Evolutionary conservation across 2,329 filamentous ascomycete species (phyloP).

Genomic region (Nigrograna mackinnonii): DNA sequence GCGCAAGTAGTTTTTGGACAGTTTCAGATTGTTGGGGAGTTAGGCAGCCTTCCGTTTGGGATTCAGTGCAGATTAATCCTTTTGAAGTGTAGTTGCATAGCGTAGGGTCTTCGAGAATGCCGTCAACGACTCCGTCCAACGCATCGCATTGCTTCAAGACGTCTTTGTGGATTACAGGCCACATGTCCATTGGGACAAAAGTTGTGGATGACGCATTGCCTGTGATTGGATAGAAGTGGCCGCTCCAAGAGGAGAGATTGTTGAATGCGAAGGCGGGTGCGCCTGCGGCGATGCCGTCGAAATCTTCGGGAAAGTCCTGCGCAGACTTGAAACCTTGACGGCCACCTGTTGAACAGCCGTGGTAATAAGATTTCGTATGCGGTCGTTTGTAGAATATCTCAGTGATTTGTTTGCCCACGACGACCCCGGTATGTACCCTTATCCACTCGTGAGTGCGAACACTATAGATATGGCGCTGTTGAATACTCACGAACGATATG

Average conservation of each 20-base stretch:
- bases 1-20: slow-evolving; percentile 47
- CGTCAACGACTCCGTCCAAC: slow-evolving; percentile 53
- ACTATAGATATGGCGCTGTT: not conserved
- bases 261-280: slow-evolving; percentile 37
- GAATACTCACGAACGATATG: slow-evolving; percentile 40
- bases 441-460: no score
- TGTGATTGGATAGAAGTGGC: slow-evolving; percentile 30
- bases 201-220: slow-evolving; percentile 19
- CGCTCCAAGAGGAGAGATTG: slow-evolving; percentile 38
- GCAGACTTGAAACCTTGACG: slow-evolving; percentile 40
- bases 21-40: slow-evolving; percentile 48
- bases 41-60: slow-evolving; percentile 46
- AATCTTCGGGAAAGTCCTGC: slow-evolving; percentile 38
- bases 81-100: slow-evolving; percentile 50
- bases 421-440: slow-evolving; percentile 23
- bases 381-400: slow-evolving; percentile 41
- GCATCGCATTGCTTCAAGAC: slow-evolving; percentile 55
- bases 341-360: slow-evolving; percentile 28
- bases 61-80: slow-evolving; percentile 40
- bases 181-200: slow-evolving; percentile 45
- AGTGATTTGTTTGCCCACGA: slow-evolving; percentile 45
- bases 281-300: slow-evolving; percentile 41
- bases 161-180: slow-evolving; percentile 44
- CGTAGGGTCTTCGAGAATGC: slow-evolving; percentile 51
- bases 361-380: slow-evolving; percentile 40